phyloP scores from a whole-genome alignment of 2,329 filamentous ascomycete genomes.

The Dothistroma septosporum region DNA sequence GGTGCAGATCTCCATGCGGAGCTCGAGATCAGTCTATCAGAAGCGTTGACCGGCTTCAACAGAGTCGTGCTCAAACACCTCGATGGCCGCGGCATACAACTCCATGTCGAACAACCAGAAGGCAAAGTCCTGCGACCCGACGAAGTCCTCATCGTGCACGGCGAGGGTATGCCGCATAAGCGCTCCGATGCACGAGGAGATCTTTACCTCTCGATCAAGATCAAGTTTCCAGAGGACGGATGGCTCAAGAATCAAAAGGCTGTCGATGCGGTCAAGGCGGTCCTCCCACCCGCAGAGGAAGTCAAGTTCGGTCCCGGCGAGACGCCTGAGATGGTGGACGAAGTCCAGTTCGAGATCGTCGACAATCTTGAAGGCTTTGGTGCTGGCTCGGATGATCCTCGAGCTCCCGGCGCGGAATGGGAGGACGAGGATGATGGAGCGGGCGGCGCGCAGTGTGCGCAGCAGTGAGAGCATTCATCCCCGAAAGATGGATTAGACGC shows the following conservation, averaged over 20 bases:
- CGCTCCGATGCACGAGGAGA: conserved; percentile 79
- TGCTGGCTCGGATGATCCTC: conserved; percentile 63
- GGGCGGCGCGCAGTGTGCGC: conserved; percentile 65
- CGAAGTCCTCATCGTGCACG: conserved; percentile 77
- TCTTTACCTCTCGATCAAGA: conserved; percentile 77
- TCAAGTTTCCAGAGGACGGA: conserved; percentile 82
- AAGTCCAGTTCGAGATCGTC: conserved; percentile 75
- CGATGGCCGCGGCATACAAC: conserved; percentile 82
- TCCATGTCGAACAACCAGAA: conserved; percentile 64
- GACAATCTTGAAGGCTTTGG: conserved; percentile 82
- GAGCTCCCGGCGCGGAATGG: conserved; percentile 63
- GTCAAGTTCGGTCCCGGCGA: conserved; percentile 43
- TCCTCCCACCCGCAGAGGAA: conserved; percentile 58
- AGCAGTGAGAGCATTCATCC: conserved; percentile 52
- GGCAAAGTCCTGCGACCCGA: conserved; percentile 79
- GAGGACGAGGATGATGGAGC: conserved; percentile 61
- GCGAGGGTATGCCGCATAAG: conserved; percentile 94
- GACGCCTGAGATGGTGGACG: conserved; percentile 71
- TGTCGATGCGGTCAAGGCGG: conserved; percentile 65
- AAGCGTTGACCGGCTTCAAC: conserved; percentile 84
- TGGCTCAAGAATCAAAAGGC: conserved; percentile 70
- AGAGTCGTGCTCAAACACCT: conserved; percentile 87
- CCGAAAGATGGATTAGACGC: neutral
- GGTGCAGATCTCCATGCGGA: conserved; percentile 81
- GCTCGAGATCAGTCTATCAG: conserved; percentile 73